Evolutionary conservation across 257 asterid genomes (phyloP), one percentile per base, ranked within the genome.

Genomic region (Ilex aquifolium): DNA sequence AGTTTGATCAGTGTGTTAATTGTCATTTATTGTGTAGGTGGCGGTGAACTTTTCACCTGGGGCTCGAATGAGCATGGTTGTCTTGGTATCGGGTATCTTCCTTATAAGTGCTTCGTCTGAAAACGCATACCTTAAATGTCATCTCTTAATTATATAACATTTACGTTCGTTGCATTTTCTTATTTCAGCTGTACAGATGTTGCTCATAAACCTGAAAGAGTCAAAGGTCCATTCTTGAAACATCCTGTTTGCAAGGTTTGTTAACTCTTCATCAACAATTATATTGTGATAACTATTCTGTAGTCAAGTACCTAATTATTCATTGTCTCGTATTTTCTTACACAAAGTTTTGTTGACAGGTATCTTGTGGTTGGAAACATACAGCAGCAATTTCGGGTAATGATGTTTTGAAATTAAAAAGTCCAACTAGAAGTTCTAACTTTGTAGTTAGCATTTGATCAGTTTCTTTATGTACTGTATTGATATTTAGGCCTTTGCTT

Each of bases 301-400:
- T 21, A 21, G 27, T 21, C 27, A 21, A 21, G 27, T 21, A 0
- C 27, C 27, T 55, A 52, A 9, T 32, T 17, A 36, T 29, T 49
- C 13, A 30, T 42, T 44, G 6, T 46, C 13, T 27, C 59, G 51
- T 44, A 65, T 62, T 60, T 27, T 29, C 69, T 21, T 65, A 60
- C 56, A 42, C 32, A 27, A 39, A 50, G 50, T 60, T 56, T 62
- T 63, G 57, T 70, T 77, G n/a, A 54, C 77, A 90, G 99, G 95
- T 93, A 30, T 84, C 99, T 31, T 93, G 99, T 63, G 99, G 99
- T 67, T 93, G 99, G 99, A 93, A 87, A 84, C 99, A 93, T 66
- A 93, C 99, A 15, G 95, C 99, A 51, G 99, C 96, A 55, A 78
- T 93, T 65, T 85, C 94, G 63, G 97, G 99, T 93, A 85, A 82